Evolutionary conservation across 345 rosid genomes (phyloP).

Genomic region (thale cress (Arabidopsis thaliana)): TAIR10.1 NC_003070.9:8167001-8167500

Average conservation of each 20-base stretch:
- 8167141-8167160: constrained; percentile 21
- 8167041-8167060: neutral
- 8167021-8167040: neutral
- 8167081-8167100: neutral
- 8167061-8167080: constrained; percentile 12
- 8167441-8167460: too few species aligned
- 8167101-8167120: neutral
- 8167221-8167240: constrained; percentile 6
- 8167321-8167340: constrained; percentile 3
- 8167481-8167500: neutral
- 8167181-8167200: neutral
- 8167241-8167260: neutral
- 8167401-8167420: too few species aligned
- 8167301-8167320: constrained; percentile 18
- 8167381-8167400: neutral
- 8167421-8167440: too few species aligned
- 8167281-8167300: neutral
- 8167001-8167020: too few species aligned
- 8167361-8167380: constrained; percentile 16
- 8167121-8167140: constrained; percentile 10
- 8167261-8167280: neutral
- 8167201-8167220: neutral
- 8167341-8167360: constrained; percentile 1
- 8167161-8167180: constrained; percentile 28
- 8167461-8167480: neutral